These are phyloP conservation scores for Solanum rostratum DNA, from an alignment of 257 asterid species.

Conservation along the genomic window DNA sequence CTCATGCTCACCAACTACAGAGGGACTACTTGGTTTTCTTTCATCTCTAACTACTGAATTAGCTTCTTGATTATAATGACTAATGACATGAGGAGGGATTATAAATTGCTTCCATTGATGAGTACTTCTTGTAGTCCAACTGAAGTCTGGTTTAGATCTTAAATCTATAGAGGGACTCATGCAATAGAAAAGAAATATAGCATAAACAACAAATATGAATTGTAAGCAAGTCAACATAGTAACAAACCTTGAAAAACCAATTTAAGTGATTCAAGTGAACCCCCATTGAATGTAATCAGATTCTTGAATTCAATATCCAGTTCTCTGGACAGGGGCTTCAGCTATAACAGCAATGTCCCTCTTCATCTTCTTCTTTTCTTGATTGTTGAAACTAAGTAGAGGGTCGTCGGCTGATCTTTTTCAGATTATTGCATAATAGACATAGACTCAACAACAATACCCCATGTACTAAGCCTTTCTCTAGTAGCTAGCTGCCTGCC, in stretches of 20 bases:
- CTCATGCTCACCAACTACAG: conserved; percentile 65
- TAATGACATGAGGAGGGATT: conserved; percentile 43
- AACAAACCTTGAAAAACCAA: conserved; percentile 41
- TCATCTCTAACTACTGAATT: conserved; percentile 5
- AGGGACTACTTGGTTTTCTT: conserved; percentile 7
- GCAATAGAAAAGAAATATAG: conserved; percentile 62
- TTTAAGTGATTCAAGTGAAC: too few species aligned
- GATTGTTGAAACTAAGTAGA: too few species aligned
- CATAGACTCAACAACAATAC: too few species aligned
- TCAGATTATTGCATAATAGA: too few species aligned
- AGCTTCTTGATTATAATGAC: conserved; percentile 27
- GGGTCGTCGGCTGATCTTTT: too few species aligned
- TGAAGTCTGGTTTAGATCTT: conserved; percentile 51
- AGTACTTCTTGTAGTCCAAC: conserved; percentile 63
- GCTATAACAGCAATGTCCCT: too few species aligned
- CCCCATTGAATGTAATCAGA: too few species aligned
- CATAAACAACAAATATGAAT: conserved; percentile 74
- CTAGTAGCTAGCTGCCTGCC: too few species aligned
- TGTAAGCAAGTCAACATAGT: conserved; percentile 68
- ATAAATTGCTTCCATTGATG: conserved; percentile 50
- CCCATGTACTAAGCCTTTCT: too few species aligned
- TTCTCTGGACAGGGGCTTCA: too few species aligned
- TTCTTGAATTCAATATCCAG: too few species aligned
- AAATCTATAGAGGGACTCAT: conserved; percentile 70
- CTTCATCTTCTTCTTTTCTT: too few species aligned